Conservation (phyloP, 2,329 filamentous ascomycete genomes). For the Stylonectria norvegica region DNA sequence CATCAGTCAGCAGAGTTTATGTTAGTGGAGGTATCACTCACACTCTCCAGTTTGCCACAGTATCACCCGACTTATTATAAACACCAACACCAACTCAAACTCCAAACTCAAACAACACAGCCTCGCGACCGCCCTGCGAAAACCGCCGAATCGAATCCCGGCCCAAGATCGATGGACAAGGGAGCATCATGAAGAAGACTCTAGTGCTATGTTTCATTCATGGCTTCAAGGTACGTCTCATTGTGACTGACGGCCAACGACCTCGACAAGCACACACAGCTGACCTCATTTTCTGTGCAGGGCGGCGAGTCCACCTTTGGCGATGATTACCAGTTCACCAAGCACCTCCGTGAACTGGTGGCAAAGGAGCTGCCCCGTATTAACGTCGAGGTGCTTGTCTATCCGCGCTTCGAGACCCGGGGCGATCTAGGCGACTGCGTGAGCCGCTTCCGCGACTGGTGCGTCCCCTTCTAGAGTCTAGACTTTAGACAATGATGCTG, state of each 20-base stretch:
- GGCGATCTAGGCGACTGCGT: constrained; percentile 72
- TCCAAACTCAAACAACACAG: no score
- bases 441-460: constrained; percentile 72
- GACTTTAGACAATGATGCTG: no score
- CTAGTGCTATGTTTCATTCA: constrained; percentile 81
- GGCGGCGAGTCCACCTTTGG: constrained; percentile 78
- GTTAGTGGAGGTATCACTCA: no score
- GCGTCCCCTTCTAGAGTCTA: constrained; percentile 23
- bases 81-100: no score
- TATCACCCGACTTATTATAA: no score
- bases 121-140: no score
- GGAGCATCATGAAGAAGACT: constrained; percentile 60
- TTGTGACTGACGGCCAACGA: not conserved
- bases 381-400: constrained; percentile 65
- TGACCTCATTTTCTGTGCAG: constrained; percentile 35
- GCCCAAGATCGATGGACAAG: constrained; percentile 7
- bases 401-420: constrained; percentile 78
- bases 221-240: constrained; percentile 67
- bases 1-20: no score
- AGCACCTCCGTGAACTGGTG: constrained; percentile 64
- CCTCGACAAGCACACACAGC: not conserved
- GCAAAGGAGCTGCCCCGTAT: constrained; percentile 65
- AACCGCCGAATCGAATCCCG: no score
- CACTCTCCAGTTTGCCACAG: no score
- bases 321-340: constrained; percentile 62